Evolutionary conservation across 1,139 yeast species (phyloP), one percentile per base, ranked within the genome.

Genomic region (Oligophagozyma castellii): DNA sequence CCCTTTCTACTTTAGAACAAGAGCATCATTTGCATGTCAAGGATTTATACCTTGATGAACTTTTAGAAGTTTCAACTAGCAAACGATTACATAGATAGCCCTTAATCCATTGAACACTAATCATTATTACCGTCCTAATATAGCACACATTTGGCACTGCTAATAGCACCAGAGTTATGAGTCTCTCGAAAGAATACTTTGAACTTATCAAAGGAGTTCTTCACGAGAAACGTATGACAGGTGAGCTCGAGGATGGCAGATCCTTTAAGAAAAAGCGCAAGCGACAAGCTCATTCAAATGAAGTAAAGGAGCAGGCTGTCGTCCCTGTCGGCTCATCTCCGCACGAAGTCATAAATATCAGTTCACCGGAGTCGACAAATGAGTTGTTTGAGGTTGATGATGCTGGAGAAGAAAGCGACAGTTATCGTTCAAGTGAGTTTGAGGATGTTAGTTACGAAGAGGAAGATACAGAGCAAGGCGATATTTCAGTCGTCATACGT

Each of bases 161-260:
- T 18, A 10, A 18, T 7, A 7, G 10, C 7, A 18, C 10, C 8
- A 10, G 40, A 46, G 35, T 36, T 30, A 42, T 40, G 12, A 41
- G 46, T 14, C 39, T 62, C 12, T 55, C 66, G 6, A 47, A 46
- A 16, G 60, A 56, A 31, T 58, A 60, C 32, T 50, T 55, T 29
- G 55, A 54, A 3, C 41, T 61, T 35, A 47, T 60, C 35, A 37
- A 55, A 26, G 55, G 56, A 32, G 61, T 59, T 6, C 43, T 52
- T 3, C 61, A 33, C 56, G 55, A 48, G 29, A 48, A 46, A 28
- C 24, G 34, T 14, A 25, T 29, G 18, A 24, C 27, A 11, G 29
- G 16, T 14, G 31, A 32, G 13, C 33, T 19, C 15, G 37, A 19
- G 21, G 28, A 19, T 22, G 30, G 32, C 11, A 29, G 37, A 13